Evolutionary conservation across 2,329 filamentous ascomycete species (phyloP).

Genomic region (Alternaria atra): DNA sequence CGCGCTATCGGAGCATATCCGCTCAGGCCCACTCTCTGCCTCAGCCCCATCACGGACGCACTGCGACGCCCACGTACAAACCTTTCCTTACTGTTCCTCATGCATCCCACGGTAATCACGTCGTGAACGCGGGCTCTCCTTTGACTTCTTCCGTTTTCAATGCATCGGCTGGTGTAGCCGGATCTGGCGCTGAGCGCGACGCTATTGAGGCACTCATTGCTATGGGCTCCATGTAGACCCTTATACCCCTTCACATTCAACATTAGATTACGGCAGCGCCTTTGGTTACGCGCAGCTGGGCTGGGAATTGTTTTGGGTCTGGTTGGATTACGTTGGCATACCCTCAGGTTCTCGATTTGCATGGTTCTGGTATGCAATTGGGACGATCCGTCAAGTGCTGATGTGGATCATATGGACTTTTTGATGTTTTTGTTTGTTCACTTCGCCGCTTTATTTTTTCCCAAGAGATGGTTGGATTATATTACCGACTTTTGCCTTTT

Average conservation of each 20-base stretch:
- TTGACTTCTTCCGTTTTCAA: slow-evolving; percentile 30
- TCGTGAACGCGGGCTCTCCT: slow-evolving; percentile 34
- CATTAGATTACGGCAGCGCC: slow-evolving; percentile 8
- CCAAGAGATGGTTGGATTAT: slow-evolving; percentile 2
- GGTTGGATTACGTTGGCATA: slow-evolving; percentile 34
- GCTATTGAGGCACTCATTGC: slow-evolving; percentile 82
- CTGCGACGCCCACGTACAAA: slow-evolving; percentile 39
- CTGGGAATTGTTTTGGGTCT: slow-evolving; percentile 14
- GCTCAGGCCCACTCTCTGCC: slow-evolving; percentile 40
- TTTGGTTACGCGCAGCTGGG: slow-evolving; percentile 7
- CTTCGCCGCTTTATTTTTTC: slow-evolving; percentile 8
- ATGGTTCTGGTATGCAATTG: slow-evolving; percentile 30
- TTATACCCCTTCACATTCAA: slow-evolving; percentile 7
- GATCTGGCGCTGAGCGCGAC: slow-evolving; percentile 71
- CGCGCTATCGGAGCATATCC: slow-evolving; percentile 38
- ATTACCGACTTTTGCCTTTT: not conserved
- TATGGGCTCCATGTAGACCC: slow-evolving; percentile 72
- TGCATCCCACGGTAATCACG: slow-evolving; percentile 44
- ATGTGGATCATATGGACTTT: slow-evolving; percentile 45
- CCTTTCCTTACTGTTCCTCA: slow-evolving; percentile 37
- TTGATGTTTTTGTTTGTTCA: not conserved
- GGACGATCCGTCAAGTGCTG: slow-evolving; percentile 54
- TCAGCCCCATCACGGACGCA: slow-evolving; percentile 23
- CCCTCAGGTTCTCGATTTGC: slow-evolving; percentile 23
- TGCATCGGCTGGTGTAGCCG: slow-evolving; percentile 41